A percentile compares a stretch with the other conserved stretches of the same genome.
Evolutionary conservation across 2,329 filamentous ascomycete genomes (phyloP).

Genomic region (Xylaria arbuscula): DNA sequence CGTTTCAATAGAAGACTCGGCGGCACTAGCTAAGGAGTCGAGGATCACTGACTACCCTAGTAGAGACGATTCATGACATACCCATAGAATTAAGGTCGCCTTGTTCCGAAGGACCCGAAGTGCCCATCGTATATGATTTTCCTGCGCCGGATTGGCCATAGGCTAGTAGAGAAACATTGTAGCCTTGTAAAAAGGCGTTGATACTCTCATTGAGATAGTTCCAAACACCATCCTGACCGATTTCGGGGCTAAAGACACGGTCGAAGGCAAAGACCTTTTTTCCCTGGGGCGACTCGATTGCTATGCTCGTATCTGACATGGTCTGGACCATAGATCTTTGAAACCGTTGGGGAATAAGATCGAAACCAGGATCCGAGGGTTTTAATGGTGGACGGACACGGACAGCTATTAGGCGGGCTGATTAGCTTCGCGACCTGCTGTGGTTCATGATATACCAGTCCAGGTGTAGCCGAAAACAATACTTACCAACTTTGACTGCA

Average conservation of each 20-base stretch:
- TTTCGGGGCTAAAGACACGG: slow-evolving; percentile 86
- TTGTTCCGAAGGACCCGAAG: slow-evolving; percentile 85
- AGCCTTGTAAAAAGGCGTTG: slow-evolving; percentile 89
- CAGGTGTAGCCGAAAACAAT: slow-evolving; percentile 22
- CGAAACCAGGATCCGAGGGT: slow-evolving; percentile 87
- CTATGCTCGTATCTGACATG: slow-evolving; percentile 83
- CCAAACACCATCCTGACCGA: slow-evolving; percentile 90
- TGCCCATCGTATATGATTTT: slow-evolving; percentile 99
- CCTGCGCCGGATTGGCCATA: slow-evolving; percentile 98
- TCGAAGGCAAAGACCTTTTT: slow-evolving; percentile 97
- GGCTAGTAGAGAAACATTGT: slow-evolving; percentile 97
- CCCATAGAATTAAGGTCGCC: slow-evolving; percentile 78
- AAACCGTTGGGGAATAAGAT: slow-evolving; percentile 95
- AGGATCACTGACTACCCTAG: neutral
- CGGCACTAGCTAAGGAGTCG: neutral
- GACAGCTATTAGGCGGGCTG: slow-evolving; percentile 72
- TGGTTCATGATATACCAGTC: neutral
- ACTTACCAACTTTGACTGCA: slow-evolving; percentile 95
- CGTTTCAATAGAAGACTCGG: neutral
- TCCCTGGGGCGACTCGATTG: slow-evolving; percentile 91
- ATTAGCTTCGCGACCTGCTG: slow-evolving; percentile 24
- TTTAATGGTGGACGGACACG: slow-evolving; percentile 89
- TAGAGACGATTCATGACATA: slow-evolving; percentile 58
- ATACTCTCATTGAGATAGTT: slow-evolving; percentile 93
- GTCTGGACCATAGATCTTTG: slow-evolving; percentile 93